A percentile compares a stretch with the other conserved stretches of the same genome.
phyloP scores from a whole-genome alignment of 2,329 filamentous ascomycete species.

The Teratosphaeria destructans region DNA sequence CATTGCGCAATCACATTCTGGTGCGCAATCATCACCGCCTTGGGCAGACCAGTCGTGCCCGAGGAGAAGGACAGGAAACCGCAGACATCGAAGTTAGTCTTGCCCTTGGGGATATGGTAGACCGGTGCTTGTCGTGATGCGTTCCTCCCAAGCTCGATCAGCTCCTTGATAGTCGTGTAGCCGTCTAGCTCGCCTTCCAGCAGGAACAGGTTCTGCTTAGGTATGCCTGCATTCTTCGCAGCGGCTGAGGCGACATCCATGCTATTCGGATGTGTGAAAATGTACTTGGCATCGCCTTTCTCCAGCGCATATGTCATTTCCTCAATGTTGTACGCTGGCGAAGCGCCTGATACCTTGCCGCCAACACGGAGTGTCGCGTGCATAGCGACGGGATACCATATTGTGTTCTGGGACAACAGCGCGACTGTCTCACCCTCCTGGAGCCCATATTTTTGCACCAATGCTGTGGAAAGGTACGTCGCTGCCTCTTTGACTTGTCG shows the following conservation, averaged over 20 bases:
- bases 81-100: constrained; percentile 49
- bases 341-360: constrained; percentile 51
- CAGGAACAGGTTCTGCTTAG: constrained; percentile 44
- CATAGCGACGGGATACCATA: constrained; percentile 52
- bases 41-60: constrained; percentile 41
- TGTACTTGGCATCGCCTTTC: constrained; percentile 45
- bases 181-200: constrained; percentile 44
- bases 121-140: constrained; percentile 34
- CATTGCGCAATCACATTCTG: constrained; percentile 51
- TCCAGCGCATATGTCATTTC: constrained; percentile 58
- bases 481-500: constrained; percentile 47
- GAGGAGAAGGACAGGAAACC: constrained; percentile 41
- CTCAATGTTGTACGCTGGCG: constrained; percentile 55
- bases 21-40: constrained; percentile 44
- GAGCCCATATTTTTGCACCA: constrained; percentile 47
- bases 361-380: constrained; percentile 44
- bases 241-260: constrained; percentile 46
- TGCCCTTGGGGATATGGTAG: constrained; percentile 41
- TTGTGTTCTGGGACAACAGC: constrained; percentile 53
- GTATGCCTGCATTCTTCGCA: constrained; percentile 45
- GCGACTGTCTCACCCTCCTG: constrained; percentile 46
- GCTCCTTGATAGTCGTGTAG: constrained; percentile 38
- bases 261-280: constrained; percentile 47
- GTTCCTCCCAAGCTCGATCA: constrained; percentile 34
- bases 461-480: constrained; percentile 49